Percentiles rank a stretch among this genome's conserved stretches.
Evolutionary conservation across 2,329 filamentous ascomycete species (phyloP).

Genomic region (Paecilomyces dactylethromorphus): DNA sequence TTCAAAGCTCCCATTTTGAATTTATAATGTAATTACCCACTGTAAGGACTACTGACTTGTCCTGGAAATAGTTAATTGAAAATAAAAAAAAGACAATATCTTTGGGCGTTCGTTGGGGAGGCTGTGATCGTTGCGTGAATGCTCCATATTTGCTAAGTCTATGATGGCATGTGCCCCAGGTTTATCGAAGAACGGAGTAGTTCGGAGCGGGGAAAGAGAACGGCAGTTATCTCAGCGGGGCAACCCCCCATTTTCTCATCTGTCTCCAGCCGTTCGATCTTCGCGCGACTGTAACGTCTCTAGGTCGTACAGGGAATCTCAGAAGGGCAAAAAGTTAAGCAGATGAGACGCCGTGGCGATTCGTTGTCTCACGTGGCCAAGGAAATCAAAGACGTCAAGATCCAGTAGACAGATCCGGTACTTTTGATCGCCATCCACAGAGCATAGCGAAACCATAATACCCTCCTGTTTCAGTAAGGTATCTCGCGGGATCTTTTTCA

Average conservation of each 20-base stretch:
- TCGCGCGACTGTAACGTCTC: neutral
- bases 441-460: neutral
- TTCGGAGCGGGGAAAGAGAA: neutral
- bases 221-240: neutral
- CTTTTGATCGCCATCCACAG: neutral
- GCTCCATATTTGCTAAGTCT: neutral
- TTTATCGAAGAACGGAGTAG: neutral
- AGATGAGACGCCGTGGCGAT: neutral
- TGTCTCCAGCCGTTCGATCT: neutral
- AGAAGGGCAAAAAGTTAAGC: neutral
- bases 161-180: neutral
- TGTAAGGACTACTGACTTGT: neutral
- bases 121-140: neutral
- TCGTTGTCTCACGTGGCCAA: neutral
- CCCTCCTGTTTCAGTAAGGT: neutral
- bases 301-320: neutral
- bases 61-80: neutral
- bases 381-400: neutral
- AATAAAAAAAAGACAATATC: neutral
- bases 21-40: neutral
- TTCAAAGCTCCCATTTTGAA: neutral
- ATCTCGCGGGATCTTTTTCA: neutral
- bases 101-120: neutral
- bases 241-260: neutral
- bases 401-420: neutral